These are phyloP conservation scores for Ampelomyces quisqualis DNA, from an alignment of 2,329 filamentous ascomycete genomes.

Conservation along the genomic window DNA sequence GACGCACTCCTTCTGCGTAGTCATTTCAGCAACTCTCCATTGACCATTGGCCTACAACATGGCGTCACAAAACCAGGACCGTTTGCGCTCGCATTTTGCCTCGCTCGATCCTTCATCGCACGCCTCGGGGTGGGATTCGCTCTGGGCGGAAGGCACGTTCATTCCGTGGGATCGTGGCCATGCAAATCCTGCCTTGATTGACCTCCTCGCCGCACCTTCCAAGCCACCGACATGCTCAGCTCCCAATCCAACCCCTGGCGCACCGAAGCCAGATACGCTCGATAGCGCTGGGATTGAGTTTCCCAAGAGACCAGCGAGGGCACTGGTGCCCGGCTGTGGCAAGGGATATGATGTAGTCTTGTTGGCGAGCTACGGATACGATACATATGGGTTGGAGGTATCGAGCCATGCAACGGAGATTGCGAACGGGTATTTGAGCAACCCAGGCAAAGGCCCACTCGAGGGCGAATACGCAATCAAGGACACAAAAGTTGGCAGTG, in stretches of 20 bases:
- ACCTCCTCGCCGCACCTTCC: slow-evolving; percentile 46
- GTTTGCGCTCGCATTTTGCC: slow-evolving; percentile 47
- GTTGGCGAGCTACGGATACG: slow-evolving; percentile 72
- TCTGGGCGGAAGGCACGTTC: slow-evolving; percentile 57
- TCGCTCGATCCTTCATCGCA: slow-evolving; percentile 46
- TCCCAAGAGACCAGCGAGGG: slow-evolving; percentile 51
- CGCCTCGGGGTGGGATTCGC: slow-evolving; percentile 52
- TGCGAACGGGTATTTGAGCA: slow-evolving; percentile 47
- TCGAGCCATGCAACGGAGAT: slow-evolving; percentile 54
- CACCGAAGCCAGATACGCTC: slow-evolving; percentile 9
- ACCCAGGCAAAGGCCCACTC: slow-evolving; percentile 34
- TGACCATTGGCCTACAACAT: slow-evolving; percentile 6
- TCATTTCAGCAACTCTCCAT: too few species aligned
- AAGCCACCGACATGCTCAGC: slow-evolving; percentile 13
- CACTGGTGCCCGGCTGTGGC: slow-evolving; percentile 79
- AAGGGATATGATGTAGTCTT: slow-evolving; percentile 78
- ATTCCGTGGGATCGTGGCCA: slow-evolving; percentile 62
- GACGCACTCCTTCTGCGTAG: too few species aligned
- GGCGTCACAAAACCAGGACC: slow-evolving; percentile 38
- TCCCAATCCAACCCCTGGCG: slow-evolving; percentile 22
- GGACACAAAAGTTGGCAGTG: slow-evolving; percentile 49
- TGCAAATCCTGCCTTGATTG: slow-evolving; percentile 61
- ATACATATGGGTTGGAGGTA: slow-evolving; percentile 73
- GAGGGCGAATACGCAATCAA: slow-evolving; percentile 48
- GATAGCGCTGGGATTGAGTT: slow-evolving; percentile 4